A percentile compares a stretch with the other conserved stretches of the same genome.
Conservation (phyloP, 139 green algal genomes). For the Chlamydomonas sp. region DNA sequence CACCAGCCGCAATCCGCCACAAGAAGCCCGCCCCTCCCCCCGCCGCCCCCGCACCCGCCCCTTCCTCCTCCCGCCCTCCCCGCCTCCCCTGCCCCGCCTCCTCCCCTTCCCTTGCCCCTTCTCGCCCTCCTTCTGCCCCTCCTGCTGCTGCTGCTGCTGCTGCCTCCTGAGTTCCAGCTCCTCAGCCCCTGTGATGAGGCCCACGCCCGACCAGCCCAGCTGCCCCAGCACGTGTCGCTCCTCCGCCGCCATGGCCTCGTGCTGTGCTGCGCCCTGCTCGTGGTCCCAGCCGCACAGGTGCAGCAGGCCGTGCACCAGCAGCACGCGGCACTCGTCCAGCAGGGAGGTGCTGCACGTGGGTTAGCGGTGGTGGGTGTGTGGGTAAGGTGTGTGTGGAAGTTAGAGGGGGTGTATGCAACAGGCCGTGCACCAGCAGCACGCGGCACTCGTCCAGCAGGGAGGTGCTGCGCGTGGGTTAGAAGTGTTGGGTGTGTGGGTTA, state of each 20-base stretch:
- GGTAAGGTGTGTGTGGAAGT: neutral
- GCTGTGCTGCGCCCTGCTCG: conserved; percentile 74
- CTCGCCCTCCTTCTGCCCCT: neutral
- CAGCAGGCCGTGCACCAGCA: conserved; percentile 95
- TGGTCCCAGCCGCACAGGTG: conserved; percentile 94
- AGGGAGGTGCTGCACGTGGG: conserved; percentile 63
- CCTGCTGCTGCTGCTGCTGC: neutral
- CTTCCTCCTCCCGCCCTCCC: neutral
- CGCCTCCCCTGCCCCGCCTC: neutral
- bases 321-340: conserved; percentile 83
- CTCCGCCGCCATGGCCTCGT: conserved; percentile 72
- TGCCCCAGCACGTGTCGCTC: conserved; percentile 73
- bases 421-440: neutral
- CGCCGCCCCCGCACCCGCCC: too few species aligned
- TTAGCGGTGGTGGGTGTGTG: neutral
- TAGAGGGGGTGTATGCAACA: neutral
- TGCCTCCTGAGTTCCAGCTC: neutral
- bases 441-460: conserved; percentile 59
- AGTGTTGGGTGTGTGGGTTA: neutral
- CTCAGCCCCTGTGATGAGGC: conserved; percentile 71
- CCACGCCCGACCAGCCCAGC: conserved; percentile 81
- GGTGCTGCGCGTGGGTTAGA: conserved; percentile 53
- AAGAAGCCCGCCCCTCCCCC: too few species aligned
- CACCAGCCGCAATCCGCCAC: too few species aligned
- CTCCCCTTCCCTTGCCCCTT: neutral